Conservation (phyloP, 441 rosid species). For the Erysimum cheiri region DNA sequence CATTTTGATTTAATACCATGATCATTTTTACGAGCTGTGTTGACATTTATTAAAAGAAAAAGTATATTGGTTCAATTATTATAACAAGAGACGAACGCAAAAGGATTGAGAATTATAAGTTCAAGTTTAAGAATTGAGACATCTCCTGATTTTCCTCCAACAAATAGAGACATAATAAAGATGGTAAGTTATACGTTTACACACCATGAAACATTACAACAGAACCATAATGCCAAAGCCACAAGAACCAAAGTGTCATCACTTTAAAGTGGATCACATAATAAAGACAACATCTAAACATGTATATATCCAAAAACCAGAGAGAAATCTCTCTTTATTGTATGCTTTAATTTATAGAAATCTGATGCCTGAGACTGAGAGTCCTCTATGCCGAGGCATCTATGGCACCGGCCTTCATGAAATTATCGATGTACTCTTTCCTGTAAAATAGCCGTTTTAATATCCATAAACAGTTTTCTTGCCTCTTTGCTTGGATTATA, state of each 20-base stretch:
- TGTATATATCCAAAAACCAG: not conserved
- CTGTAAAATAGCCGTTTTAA: slow-evolving; percentile 47
- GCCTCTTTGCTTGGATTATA: slow-evolving; percentile 6
- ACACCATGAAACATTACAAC: slow-evolving; percentile 12
- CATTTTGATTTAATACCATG: no score
- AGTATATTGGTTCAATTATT: no score
- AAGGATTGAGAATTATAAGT: no score
- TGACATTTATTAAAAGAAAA: no score
- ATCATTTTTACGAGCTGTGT: no score
- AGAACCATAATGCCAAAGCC: slow-evolving; percentile 20
- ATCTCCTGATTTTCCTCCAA: no score
- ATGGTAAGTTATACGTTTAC: not conserved
- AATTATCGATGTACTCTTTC: slow-evolving; percentile 67
- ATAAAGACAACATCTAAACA: not conserved
- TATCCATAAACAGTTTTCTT: not conserved
- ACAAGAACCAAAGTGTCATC: slow-evolving; percentile 2
- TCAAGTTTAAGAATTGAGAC: no score
- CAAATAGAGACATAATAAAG: not conserved
- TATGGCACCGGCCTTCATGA: slow-evolving; percentile 48
- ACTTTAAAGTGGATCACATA: not conserved
- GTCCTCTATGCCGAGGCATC: slow-evolving; percentile 50
- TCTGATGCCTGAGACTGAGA: slow-evolving; percentile 12
- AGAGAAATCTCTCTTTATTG: slow-evolving; percentile 21
- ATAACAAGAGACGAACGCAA: no score
- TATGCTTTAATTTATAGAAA: not conserved